Conservation (phyloP, 306 rosid species). For the Castanea mollissima region DNA sequence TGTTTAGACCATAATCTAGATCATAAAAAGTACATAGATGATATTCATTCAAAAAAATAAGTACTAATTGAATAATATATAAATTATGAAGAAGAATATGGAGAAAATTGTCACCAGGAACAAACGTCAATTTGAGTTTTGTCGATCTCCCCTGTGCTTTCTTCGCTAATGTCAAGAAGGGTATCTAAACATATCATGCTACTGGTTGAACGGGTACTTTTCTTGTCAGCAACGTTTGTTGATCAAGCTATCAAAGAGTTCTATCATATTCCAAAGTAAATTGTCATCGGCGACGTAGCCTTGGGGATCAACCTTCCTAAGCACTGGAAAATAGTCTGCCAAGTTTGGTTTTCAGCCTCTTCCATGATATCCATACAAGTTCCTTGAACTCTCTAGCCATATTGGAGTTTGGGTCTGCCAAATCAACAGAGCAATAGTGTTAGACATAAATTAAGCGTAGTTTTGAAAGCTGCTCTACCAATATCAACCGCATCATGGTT, state of each 20-base stretch:
- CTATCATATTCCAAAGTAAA: no score
- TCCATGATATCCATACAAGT: neutral
- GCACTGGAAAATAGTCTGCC: no score
- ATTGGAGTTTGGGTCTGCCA: slow-evolving; percentile 13
- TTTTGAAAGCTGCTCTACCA: no score
- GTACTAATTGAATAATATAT: neutral
- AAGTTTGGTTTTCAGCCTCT: no score
- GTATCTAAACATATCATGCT: slow-evolving; percentile 39
- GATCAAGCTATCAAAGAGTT: slow-evolving; percentile 12
- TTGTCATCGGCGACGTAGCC: no score
- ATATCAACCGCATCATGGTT: neutral
- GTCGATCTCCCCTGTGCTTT: slow-evolving; percentile 22
- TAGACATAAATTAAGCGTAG: slow-evolving; percentile 26
- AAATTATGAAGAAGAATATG: neutral
- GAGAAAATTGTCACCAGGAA: slow-evolving; percentile 21
- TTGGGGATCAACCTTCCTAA: no score
- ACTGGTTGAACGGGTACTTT: neutral
- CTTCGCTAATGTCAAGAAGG: slow-evolving; percentile 26
- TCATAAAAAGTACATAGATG: no score
- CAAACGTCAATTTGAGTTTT: slow-evolving; percentile 17
- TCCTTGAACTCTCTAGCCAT: slow-evolving; percentile 33
- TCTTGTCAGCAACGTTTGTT: slow-evolving; percentile 26
- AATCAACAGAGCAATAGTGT: slow-evolving; percentile 46
- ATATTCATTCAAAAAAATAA: no score
- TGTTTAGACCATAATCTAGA: neutral